These are phyloP conservation scores for Rhodotorula glutinis DNA, from an alignment of 1,284 basidiomycete species.

Conservation along the genomic window DNA sequence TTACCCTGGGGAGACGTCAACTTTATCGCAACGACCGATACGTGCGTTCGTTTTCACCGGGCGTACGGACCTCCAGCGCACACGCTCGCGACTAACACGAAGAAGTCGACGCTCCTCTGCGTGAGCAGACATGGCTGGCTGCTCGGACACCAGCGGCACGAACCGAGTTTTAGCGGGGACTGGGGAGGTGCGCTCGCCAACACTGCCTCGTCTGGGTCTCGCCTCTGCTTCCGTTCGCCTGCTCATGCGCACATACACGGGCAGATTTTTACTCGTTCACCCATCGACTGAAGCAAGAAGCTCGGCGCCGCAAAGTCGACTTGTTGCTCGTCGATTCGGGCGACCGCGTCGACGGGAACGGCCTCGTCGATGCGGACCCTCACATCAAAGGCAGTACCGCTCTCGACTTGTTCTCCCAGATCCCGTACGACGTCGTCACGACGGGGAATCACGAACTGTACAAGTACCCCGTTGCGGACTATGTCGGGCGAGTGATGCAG, in stretches of 20 bases:
- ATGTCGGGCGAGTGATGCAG: slow-evolving; percentile 36
- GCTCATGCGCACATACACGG: too few species aligned
- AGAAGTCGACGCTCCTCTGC: not conserved
- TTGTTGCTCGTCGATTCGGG: slow-evolving; percentile 44
- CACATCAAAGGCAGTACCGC: slow-evolving; percentile 35
- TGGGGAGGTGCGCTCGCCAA: slow-evolving; percentile 23
- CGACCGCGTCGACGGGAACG: slow-evolving; percentile 44
- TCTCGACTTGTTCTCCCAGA: slow-evolving; percentile 31
- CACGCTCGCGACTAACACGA: too few species aligned
- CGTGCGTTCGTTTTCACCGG: slow-evolving; percentile 16
- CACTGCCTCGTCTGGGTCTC: too few species aligned
- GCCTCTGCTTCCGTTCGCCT: not conserved
- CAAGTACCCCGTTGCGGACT: slow-evolving; percentile 40
- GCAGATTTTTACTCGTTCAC: slow-evolving; percentile 43
- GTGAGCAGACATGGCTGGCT: slow-evolving; percentile 45
- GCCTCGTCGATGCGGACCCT: slow-evolving; percentile 42
- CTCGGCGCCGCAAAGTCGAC: slow-evolving; percentile 38
- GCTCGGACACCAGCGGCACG: slow-evolving; percentile 41
- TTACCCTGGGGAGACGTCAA: slow-evolving; percentile 44
- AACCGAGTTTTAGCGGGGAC: slow-evolving; percentile 42
- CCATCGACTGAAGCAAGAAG: slow-evolving; percentile 35
- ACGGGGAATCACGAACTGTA: slow-evolving; percentile 35
- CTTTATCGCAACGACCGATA: slow-evolving; percentile 39
- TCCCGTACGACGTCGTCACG: slow-evolving; percentile 43
- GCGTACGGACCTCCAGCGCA: too few species aligned